phyloP scores from a whole-genome alignment of 1,284 basidiomycete genomes.

The Tilletiaria anomala region DNA sequence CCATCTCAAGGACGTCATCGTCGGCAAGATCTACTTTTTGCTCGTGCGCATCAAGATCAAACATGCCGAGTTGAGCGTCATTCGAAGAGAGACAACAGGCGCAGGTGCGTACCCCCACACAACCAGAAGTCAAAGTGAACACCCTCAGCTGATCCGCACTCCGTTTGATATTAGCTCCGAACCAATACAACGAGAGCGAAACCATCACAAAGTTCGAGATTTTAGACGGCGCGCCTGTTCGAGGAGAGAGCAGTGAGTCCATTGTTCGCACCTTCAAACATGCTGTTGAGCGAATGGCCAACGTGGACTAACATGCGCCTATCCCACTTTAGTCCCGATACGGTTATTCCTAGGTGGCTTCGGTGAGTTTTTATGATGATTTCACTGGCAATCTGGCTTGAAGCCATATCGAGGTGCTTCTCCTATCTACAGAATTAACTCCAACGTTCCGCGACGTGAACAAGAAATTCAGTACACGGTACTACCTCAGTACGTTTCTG shows the following conservation, averaged over 20 bases:
- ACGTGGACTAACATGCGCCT: neutral
- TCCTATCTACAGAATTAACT: too few relatives aligned
- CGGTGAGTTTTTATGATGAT: too few relatives aligned
- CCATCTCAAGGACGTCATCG: slow-evolving; percentile 96
- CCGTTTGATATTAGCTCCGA: too few relatives aligned
- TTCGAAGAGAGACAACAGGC: slow-evolving; percentile 89
- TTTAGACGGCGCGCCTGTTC: slow-evolving; percentile 56
- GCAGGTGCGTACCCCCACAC: slow-evolving; percentile 3
- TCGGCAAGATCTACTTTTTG: slow-evolving; percentile 97
- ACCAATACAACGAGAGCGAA: slow-evolving; percentile 97
- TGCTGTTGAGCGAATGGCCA: neutral
- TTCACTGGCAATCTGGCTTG: too few relatives aligned
- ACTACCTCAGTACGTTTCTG: slow-evolving; percentile 52
- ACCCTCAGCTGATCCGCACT: neutral
- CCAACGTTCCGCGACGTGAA: slow-evolving; percentile 98
- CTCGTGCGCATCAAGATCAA: slow-evolving; percentile 99
- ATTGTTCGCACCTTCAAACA: neutral
- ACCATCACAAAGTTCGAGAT: slow-evolving; percentile 99
- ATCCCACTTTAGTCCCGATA: slow-evolving; percentile 57
- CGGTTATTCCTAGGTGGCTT: slow-evolving; percentile 94
- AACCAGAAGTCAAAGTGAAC: neutral
- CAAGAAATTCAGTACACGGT: slow-evolving; percentile 94
- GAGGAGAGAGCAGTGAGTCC: slow-evolving; percentile 47
- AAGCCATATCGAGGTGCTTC: too few relatives aligned
- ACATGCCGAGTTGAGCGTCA: slow-evolving; percentile 97